Conservation (phyloP, 208 protist species). For the Novymonas esmeraldas region DNA sequence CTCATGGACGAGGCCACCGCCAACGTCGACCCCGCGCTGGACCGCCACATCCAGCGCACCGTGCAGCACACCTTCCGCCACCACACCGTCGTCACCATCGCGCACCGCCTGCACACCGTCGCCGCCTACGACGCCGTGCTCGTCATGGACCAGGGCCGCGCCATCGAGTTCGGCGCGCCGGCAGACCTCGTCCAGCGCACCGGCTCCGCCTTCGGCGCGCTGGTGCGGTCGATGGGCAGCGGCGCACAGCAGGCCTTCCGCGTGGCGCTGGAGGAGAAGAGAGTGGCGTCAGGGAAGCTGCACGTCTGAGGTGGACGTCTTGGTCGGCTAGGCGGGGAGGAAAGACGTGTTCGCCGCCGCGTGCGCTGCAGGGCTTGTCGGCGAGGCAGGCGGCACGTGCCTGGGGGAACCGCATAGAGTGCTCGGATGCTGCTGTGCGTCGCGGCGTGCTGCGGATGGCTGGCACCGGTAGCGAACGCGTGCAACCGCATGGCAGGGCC, state of each 20-base stretch:
- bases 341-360: too few relatives aligned
- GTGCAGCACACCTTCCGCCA: slow-evolving; percentile 47
- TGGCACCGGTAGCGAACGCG: too few relatives aligned
- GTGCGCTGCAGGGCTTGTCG: too few relatives aligned
- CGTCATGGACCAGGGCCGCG: slow-evolving; percentile 57
- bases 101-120: slow-evolving; percentile 74
- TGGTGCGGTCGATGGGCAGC: slow-evolving; percentile 5
- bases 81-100: slow-evolving; percentile 74
- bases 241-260: slow-evolving; percentile 12
- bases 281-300: too few relatives aligned
- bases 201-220: background rate
- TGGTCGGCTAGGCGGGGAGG: too few relatives aligned
- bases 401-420: too few relatives aligned
- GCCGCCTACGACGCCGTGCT: slow-evolving; percentile 64
- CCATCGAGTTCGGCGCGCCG: slow-evolving; percentile 12
- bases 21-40: slow-evolving; percentile 65
- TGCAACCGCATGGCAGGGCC: too few relatives aligned
- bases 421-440: too few relatives aligned
- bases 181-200: background rate
- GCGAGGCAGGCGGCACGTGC: too few relatives aligned
- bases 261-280: background rate
- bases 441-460: too few relatives aligned
- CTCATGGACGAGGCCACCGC: slow-evolving; percentile 82
- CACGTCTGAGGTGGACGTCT: too few relatives aligned
- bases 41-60: slow-evolving; percentile 58